Base-by-base conservation (phyloP, 148 eudicot species). In the Pouteria glomerata region DNA sequence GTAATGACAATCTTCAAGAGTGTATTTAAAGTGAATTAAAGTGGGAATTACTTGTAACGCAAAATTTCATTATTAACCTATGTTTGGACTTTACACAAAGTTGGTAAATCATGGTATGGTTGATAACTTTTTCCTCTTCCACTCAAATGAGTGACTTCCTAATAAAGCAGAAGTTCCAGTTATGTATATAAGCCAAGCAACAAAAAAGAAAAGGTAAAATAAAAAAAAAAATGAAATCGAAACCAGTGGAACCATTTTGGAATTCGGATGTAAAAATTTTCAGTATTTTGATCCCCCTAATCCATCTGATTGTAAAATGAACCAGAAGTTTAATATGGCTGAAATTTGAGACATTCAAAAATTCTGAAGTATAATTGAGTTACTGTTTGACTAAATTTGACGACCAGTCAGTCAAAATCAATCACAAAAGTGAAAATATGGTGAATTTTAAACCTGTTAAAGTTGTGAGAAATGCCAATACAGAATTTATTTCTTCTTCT, bases 21-120 rank as follows among this genome's bases (percentile, higher is more conserved):
- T 74, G 59, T 66, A 27, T 41, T 53, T 65, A 11, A 75, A 65
- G 73, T 64, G 52, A 58, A 8, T 4, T 55, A 72, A 63, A 68
- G 73, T 55, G 29, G 39, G 56, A 48, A 33, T 66, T 19, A 60
- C 76, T 76, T 66, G 33, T 57, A 3, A 23, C 27, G 24, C 80
- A 72, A 55, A 66, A 47, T 23, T 77, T 57, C 41, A 66, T 64
- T 33, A 65, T 29, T 26, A 34, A 1, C 24, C 44, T 39, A 0
- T 72, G 21, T 56, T 39, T 71, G 13, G n/a, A 24, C 70, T 68
- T 70, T 66, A 60, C 53, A 29, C 44, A 41, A 47, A 73, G 64
- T 62, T 70, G 47, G 14, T 21, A 42, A 42, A 23, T 65, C 24
- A 65, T 71, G 53, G 37, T 67, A 8, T 57, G 23, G 72, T 47